Evolutionary conservation across 768 basidiomycete genomes (phyloP).

Genomic region (Lyophyllum decastes): DNA sequence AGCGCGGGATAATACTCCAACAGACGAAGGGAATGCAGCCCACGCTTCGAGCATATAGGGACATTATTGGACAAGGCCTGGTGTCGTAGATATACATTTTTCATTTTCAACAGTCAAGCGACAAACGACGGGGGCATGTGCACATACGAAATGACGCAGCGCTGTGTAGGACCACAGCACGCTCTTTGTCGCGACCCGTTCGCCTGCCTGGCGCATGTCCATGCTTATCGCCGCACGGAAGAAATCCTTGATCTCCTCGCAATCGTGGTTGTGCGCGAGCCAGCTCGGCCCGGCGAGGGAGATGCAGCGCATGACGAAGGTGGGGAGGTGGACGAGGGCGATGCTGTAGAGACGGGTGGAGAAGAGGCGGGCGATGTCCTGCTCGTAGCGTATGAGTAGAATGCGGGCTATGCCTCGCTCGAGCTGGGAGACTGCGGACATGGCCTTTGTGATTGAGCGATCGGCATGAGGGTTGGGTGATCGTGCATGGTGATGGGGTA

Average conservation of each 20-base stretch:
- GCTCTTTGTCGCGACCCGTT: slow-evolving; percentile 78
- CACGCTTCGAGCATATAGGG: slow-evolving; percentile 61
- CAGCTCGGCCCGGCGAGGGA: slow-evolving; percentile 65
- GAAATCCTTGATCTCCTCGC: slow-evolving; percentile 75
- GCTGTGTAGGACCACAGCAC: slow-evolving; percentile 82
- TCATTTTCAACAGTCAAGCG: neutral
- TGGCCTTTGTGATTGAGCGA: slow-evolving; percentile 53
- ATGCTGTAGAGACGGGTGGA: slow-evolving; percentile 69
- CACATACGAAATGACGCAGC: slow-evolving; percentile 69
- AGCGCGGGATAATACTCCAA: slow-evolving; percentile 62
- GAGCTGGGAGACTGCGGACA: slow-evolving; percentile 63
- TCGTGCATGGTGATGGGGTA: slow-evolving; percentile 32
- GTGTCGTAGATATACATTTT: neutral
- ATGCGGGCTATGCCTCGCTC: slow-evolving; percentile 71
- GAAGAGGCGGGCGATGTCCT: slow-evolving; percentile 74
- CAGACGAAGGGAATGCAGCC: slow-evolving; percentile 66
- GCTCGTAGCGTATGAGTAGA: slow-evolving; percentile 68
- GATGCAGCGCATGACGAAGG: slow-evolving; percentile 65
- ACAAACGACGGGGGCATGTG: slow-evolving; percentile 16
- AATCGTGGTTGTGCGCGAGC: slow-evolving; percentile 66
- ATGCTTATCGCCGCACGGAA: slow-evolving; percentile 69
- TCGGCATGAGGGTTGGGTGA: slow-evolving; percentile 51
- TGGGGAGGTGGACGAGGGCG: slow-evolving; percentile 66
- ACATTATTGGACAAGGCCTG: slow-evolving; percentile 75
- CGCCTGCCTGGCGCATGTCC: slow-evolving; percentile 79